Evolutionary conservation across 2,329 filamentous ascomycete genomes (phyloP), one percentile per base, ranked within the genome.

Genomic region (Talaromyces sp.): DNA sequence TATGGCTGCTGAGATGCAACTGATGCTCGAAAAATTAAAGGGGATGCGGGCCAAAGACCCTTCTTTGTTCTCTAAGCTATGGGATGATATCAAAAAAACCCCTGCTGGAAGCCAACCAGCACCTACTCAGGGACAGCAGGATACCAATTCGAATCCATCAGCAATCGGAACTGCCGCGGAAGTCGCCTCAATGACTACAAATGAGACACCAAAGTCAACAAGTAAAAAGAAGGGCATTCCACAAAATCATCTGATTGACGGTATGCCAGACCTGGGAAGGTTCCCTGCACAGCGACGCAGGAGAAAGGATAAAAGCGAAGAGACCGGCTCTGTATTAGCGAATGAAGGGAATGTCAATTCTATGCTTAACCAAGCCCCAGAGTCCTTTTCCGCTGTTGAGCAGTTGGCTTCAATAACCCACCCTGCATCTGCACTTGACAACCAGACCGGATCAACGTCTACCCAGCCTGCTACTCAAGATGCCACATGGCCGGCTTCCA

Each of bases 1-100:
- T 18, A 78, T 83, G 57, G 82, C 83, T 64, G 68, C 72, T 4
- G 79, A 85, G 65, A 83, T 85, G 70, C 78, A 80, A 60, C 75
- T 74, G 1, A 80, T 85, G 77, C 81, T 85, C 72, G 78, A 81
- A 44, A 84, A 82, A 65, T 85, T 86, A 81, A 76, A 82, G 40
- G 80, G 85, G 62, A 79, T 85, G 63, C 84, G 85, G 62, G 72
- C 72, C 40, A 81, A 82, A 66, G 82, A 86, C 65, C 84, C 84
- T 8, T 72, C 74, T 14, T 75, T 85, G 60, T 80, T 87, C 54
- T 80, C 82, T 23, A 78, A 77, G 65, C 78, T 86, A 56, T 64
- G 62, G 62, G 56, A 64, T 28, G 62, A 64, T 56, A 44, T 64
- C 6, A 61, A 61, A 6, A 61, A 64, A 47, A 31, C 54, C n/a